A percentile compares a stretch with the other conserved stretches of the same genome.
phyloP scores from a whole-genome alignment of 2,329 filamentous ascomycete genomes.

The Trichocomaceae sp. region DNA sequence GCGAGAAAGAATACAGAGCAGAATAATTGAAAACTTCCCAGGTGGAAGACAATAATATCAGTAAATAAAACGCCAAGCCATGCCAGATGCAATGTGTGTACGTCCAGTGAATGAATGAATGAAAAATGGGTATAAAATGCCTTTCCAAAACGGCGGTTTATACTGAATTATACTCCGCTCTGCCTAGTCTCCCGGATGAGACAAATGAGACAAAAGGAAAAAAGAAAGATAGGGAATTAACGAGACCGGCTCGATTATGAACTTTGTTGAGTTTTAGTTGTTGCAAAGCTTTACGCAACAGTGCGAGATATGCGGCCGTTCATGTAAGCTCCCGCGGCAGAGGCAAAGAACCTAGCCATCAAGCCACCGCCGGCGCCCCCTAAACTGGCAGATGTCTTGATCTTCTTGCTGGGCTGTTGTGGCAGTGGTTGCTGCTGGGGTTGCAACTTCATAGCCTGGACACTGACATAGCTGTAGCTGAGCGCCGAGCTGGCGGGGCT shows the following conservation, averaged over 20 bases:
- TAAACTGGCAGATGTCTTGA: constrained; percentile 27
- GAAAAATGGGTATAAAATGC: constrained; percentile 8
- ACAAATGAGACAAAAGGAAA: not conserved
- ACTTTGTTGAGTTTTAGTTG: not conserved
- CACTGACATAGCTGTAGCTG: constrained; percentile 31
- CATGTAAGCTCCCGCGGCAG: constrained; percentile 38
- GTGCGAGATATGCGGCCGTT: constrained; percentile 31
- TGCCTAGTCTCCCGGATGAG: constrained; percentile 7
- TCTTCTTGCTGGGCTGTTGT: constrained; percentile 37
- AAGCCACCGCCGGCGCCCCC: constrained; percentile 28
- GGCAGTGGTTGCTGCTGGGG: constrained; percentile 23
- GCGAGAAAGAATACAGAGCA: not conserved
- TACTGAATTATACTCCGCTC: too few relatives aligned
- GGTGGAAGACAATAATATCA: not conserved
- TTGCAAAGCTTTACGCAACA: constrained; percentile 13
- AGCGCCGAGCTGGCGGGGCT: constrained; percentile 29
- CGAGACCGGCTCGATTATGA: constrained; percentile 13
- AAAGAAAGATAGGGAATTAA: not conserved
- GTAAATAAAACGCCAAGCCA: constrained; percentile 10
- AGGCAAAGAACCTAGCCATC: constrained; percentile 39
- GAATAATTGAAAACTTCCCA: not conserved
- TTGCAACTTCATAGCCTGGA: constrained; percentile 24
- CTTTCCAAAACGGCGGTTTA: not conserved
- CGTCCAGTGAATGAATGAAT: not conserved
- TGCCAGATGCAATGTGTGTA: constrained; percentile 12